These are phyloP conservation scores for Athelia sp. DNA, from an alignment of 1,284 basidiomycete species.

Conservation along the genomic window DNA sequence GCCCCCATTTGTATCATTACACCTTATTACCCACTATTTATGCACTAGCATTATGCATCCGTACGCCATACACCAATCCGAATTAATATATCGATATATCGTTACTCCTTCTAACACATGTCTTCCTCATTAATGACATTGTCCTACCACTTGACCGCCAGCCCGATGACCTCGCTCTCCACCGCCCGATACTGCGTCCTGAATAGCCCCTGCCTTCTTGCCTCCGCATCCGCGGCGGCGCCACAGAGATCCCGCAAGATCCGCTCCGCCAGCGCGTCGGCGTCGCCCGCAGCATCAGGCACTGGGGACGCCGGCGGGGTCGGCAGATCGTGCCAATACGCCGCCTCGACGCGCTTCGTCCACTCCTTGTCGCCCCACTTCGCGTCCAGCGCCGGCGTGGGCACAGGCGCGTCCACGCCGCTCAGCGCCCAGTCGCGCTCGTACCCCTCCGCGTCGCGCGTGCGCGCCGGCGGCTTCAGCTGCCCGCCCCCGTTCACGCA, in stretches of 20 bases:
- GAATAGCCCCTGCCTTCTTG: conserved; percentile 46
- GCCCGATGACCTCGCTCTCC: conserved; percentile 78
- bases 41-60: conserved; percentile 1
- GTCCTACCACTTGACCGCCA: conserved; percentile 79
- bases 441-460: conserved; percentile 60
- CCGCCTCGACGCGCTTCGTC: conserved; percentile 71
- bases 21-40: not conserved
- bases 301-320: conserved; percentile 46
- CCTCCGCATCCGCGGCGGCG: not conserved
- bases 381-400: conserved; percentile 25
- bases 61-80: conserved; percentile 3
- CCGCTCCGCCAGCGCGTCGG: conserved; percentile 38
- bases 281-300: conserved; percentile 10
- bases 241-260: conserved; percentile 33
- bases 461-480: conserved; percentile 50
- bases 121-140: conserved; percentile 6
- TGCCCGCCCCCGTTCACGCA: conserved; percentile 99
- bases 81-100: conserved; percentile 5
- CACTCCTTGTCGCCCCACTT: conserved; percentile 76
- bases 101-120: conserved; percentile 6
- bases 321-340: conserved; percentile 64
- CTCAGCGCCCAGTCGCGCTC: conserved; percentile 47
- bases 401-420: conserved; percentile 35
- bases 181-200: conserved; percentile 85
- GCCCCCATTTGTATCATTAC: not conserved